Conservation (phyloP, 2,329 filamentous ascomycete species). For the Colletotrichum somersetense region DNA sequence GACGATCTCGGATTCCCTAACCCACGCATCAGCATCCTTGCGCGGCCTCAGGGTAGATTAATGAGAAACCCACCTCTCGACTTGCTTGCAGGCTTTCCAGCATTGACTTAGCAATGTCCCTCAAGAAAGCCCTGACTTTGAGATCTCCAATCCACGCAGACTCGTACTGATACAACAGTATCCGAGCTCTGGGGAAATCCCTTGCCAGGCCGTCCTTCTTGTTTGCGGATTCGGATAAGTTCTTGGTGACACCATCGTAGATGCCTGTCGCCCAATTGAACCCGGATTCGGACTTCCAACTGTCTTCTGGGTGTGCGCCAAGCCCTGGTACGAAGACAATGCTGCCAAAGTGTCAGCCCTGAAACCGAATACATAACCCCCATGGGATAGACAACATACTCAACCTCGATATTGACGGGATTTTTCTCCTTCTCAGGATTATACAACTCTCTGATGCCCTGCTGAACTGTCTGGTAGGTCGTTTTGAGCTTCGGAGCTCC, state of each 20-base stretch:
- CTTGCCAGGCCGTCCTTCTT: conserved; percentile 51
- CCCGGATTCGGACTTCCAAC: conserved; percentile 54
- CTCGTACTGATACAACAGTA: conserved; percentile 58
- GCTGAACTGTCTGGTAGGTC: conserved; percentile 53
- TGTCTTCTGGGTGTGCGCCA: conserved; percentile 55
- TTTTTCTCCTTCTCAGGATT: conserved; percentile 46
- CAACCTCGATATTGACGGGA: conserved; percentile 50
- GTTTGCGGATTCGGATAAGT: conserved; percentile 52
- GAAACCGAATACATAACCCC: background rate
- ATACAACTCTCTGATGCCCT: conserved; percentile 56
- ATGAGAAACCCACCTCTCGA: conserved; percentile 49
- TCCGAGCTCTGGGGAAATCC: conserved; percentile 56
- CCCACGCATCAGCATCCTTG: background rate
- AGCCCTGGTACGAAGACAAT: conserved; percentile 58
- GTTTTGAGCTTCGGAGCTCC: conserved; percentile 47
- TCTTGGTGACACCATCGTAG: conserved; percentile 51
- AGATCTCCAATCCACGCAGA: conserved; percentile 56
- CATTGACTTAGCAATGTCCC: conserved; percentile 54
- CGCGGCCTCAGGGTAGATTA: fast-evolving
- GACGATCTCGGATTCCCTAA: conserved; percentile 45
- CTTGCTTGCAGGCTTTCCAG: conserved; percentile 51
- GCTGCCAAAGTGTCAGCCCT: conserved; percentile 44
- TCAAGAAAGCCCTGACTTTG: conserved; percentile 57
- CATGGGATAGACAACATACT: conserved; percentile 45
- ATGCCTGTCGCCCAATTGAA: conserved; percentile 57